Conservation (phyloP, 768 basidiomycete species). For the Termitomyces sp. region DNA sequence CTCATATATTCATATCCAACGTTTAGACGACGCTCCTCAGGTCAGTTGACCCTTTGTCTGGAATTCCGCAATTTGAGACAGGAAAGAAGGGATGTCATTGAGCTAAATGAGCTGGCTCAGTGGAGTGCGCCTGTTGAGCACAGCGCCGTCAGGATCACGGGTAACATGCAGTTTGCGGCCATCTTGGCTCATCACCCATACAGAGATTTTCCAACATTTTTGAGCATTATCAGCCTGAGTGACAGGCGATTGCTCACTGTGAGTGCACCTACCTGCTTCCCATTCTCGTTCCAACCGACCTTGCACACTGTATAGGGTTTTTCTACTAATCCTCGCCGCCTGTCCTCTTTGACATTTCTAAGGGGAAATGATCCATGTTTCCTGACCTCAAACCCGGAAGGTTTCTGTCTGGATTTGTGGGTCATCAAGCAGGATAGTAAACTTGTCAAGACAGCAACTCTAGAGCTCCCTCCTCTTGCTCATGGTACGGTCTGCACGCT, state of each 20-base stretch:
- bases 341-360: slow-evolving; percentile 1
- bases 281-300: not conserved
- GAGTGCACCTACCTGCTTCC: not conserved
- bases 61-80: not conserved
- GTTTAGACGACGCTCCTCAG: not conserved
- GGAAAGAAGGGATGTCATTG: not conserved
- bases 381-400: not conserved
- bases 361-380: slow-evolving; percentile 1
- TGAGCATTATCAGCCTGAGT: not conserved
- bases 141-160: not conserved
- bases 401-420: not conserved
- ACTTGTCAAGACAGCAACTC: not conserved
- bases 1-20: not conserved
- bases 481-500: not conserved
- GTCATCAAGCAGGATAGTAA: not conserved
- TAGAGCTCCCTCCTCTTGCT: slow-evolving; percentile 2
- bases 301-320: not conserved
- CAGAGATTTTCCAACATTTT: not conserved
- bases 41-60: not conserved
- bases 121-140: not conserved
- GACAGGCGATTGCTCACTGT: not conserved
- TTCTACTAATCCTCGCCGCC: not conserved
- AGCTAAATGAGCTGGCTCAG: not conserved
- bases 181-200: not conserved
- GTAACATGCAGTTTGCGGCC: not conserved